Evolutionary conservation across 176 grass and related monocot species (phyloP), one percentile per base, ranked within the genome.

Genomic region (Olyra latifolia): DNA sequence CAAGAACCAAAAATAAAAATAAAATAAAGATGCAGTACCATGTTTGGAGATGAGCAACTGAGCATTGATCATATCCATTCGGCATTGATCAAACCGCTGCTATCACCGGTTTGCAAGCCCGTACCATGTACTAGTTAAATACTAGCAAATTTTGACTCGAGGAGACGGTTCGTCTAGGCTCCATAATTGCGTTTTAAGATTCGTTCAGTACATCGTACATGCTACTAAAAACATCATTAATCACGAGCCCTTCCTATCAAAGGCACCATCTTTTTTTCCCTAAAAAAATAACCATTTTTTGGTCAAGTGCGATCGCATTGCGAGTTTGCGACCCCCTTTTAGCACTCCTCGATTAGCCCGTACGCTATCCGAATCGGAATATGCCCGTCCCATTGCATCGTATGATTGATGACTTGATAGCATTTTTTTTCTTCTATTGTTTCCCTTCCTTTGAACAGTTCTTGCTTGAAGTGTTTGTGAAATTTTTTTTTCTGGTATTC

Each of bases 211-310:
- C 23, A 16, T n/a, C 15, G 41, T 38, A 67, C 42, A 14, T 5
- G 29, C n/a, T 35, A 35, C 32, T 35, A 35, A 30, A 7, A 40
- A 22, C 38, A 49, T 22, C 73, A 20, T 65, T 27, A 64, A 52
- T 49, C 25, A 76, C 17, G 45, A 71, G 6, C 41, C 42, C 64
- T 56, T 87, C 79, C 63, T 24, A n/a, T 87, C 85, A 28, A 19
- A 12, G n/a, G 25, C 45, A 47, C 22, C 54, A 53, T 69, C 53
- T 82, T 87, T 82, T 75, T 35, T 35, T 35, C 5, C 4, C 4
- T 35, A 35, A 2, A 35, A 35, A 35, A 35, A 35, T 35, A 35
- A n/a, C n/a, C 32, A 35, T 35, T 4, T 35, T 35, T 35, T 35
- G 32, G 43, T 69, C 62, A 62, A 42, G 71, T 54, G 63, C 78